Percentiles rank a stretch among this genome's conserved stretches.
Evolutionary conservation across 371 early-diverging fungal species (phyloP).

Genomic region (Mucor lusitanicus): DNA sequence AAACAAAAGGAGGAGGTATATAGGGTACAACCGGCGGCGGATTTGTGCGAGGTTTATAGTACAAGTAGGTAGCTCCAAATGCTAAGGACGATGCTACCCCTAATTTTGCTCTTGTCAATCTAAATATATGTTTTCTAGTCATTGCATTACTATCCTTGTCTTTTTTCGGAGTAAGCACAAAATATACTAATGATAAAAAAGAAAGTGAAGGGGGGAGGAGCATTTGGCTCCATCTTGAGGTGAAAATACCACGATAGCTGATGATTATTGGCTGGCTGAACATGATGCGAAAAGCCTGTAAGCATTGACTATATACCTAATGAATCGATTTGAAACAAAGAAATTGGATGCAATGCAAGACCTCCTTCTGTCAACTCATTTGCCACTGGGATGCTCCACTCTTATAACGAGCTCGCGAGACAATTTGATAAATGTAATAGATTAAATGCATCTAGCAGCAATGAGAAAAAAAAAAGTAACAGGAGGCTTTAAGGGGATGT

Average conservation of each 20-base stretch:
- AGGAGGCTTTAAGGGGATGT: background rate
- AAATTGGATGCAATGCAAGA: background rate
- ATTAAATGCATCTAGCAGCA: background rate
- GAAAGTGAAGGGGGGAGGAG: background rate
- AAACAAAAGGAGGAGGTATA: constrained; percentile 38
- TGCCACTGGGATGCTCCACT: background rate
- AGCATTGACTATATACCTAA: background rate
- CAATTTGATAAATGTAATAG: background rate
- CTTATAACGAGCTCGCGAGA: background rate
- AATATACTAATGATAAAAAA: background rate
- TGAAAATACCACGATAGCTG: background rate
- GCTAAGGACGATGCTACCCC: constrained; percentile 2
- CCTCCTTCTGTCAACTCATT: background rate
- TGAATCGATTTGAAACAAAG: background rate
- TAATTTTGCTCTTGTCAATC: background rate
- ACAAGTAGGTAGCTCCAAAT: constrained; percentile 16
- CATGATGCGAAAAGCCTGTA: too few species aligned
- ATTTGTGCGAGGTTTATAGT: constrained; percentile 10
- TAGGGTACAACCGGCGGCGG: constrained; percentile 9
- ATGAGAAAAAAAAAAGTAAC: background rate
- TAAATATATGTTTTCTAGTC: background rate
- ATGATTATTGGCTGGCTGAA: background rate
- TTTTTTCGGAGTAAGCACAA: background rate
- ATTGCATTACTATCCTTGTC: background rate
- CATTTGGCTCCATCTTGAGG: background rate